Conservation (phyloP, 345 rosid genomes). For the Moricandia moricandioides region DNA sequence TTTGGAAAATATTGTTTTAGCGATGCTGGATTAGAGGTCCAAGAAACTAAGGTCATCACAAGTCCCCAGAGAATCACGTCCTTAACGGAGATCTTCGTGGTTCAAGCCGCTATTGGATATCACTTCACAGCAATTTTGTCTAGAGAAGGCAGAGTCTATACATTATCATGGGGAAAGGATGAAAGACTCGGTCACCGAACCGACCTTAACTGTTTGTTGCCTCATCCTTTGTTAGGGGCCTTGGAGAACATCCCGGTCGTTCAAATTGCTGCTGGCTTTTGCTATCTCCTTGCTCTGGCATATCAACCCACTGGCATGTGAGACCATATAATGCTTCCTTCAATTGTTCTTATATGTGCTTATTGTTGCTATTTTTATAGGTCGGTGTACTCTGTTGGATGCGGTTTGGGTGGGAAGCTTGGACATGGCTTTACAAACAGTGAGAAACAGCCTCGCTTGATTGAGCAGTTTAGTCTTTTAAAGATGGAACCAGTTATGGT, state of each 20-base stretch:
- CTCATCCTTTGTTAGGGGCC: conserved; percentile 79
- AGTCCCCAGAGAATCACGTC: conserved; percentile 77
- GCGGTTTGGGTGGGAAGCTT: conserved; percentile 97
- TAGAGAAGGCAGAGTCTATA: conserved; percentile 92
- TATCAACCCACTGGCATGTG: conserved; percentile 92
- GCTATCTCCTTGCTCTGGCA: conserved; percentile 93
- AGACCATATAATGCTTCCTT: conserved; percentile 38
- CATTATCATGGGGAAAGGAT: conserved; percentile 86
- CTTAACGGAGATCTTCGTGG: conserved; percentile 73
- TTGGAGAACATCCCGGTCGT: conserved; percentile 82
- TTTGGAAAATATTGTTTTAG: conserved; percentile 88
- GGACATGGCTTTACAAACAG: conserved; percentile 76
- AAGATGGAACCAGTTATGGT: conserved; percentile 84
- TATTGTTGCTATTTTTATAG: conserved; percentile 37
- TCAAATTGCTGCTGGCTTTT: conserved; percentile 90
- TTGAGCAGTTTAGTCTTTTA: conserved; percentile 67
- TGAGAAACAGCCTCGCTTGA: conserved; percentile 85
- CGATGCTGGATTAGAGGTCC: conserved; percentile 59
- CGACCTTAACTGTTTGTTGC: conserved; percentile 62
- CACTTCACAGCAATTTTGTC: conserved; percentile 88
- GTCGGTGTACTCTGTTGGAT: conserved; percentile 82
- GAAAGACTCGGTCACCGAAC: conserved; percentile 80
- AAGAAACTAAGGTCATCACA: conserved; percentile 61
- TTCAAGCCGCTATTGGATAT: conserved; percentile 88
- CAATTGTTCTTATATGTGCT: conserved; percentile 7